Percentiles rank a stretch among this genome's conserved stretches.
Conservation (phyloP, 2,329 filamentous ascomycete genomes). For the Ceratocystis lukuohia region DNA sequence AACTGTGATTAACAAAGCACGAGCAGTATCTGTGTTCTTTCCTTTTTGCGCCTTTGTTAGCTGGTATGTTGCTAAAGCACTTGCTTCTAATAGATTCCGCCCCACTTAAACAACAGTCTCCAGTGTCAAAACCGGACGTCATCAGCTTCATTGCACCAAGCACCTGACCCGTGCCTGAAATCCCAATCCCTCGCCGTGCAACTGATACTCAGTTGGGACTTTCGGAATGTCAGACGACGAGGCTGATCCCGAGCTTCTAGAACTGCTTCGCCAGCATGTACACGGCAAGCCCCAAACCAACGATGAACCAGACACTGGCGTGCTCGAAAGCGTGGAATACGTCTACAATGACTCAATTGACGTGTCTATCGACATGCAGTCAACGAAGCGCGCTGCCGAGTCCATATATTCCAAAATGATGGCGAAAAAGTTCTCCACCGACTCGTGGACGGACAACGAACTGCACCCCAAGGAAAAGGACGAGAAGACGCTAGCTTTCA, state of each 20-base stretch:
- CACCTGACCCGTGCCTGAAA: background rate
- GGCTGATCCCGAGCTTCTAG: conserved; percentile 74
- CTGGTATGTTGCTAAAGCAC: background rate
- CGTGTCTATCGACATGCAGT: conserved; percentile 71
- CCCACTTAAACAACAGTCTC: conserved; percentile 5
- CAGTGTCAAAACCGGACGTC: background rate
- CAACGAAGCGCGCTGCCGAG: conserved; percentile 69
- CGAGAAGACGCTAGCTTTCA: conserved; percentile 71
- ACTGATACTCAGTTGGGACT: background rate
- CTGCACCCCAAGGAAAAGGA: conserved; percentile 77
- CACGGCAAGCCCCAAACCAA: conserved; percentile 42
- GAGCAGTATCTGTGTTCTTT: background rate
- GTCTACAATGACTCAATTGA: conserved; percentile 90
- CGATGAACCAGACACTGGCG: conserved; percentile 60
- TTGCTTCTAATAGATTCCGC: background rate
- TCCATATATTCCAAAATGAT: conserved; percentile 73
- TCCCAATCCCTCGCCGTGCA: background rate
- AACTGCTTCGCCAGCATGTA: conserved; percentile 69
- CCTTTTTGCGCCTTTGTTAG: background rate
- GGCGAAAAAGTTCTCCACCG: conserved; percentile 66
- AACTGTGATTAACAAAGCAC: background rate
- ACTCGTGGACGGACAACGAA: conserved; percentile 77
- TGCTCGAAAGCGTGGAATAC: conserved; percentile 69
- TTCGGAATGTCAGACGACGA: conserved; percentile 76
- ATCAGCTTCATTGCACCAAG: background rate